A percentile compares a stretch with the other conserved stretches of the same genome.
Evolutionary conservation across 2,329 filamentous ascomycete genomes (phyloP).

Genomic region (Claviceps humidiphila): DNA sequence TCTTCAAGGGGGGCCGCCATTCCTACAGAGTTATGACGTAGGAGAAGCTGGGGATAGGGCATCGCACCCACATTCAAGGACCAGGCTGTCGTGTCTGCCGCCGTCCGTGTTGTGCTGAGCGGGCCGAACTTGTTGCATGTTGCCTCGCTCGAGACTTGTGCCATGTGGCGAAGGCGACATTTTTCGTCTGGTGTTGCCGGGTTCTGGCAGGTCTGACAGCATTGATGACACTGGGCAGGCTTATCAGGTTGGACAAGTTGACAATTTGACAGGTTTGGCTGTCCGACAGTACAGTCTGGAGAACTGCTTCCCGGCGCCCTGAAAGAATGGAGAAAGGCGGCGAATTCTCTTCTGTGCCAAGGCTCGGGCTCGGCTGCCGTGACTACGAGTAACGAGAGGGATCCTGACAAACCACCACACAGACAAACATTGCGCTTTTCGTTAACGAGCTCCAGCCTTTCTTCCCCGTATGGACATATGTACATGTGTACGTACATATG

Average conservation of each 20-base stretch:
- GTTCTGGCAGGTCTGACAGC: too few species aligned
- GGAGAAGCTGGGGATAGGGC: slow-evolving; percentile 1
- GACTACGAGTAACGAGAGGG: not conserved
- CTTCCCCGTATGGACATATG: too few species aligned
- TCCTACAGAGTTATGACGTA: slow-evolving; percentile 9
- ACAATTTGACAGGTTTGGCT: too few species aligned
- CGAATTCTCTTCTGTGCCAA: not conserved
- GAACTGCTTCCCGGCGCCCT: too few species aligned
- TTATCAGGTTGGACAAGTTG: too few species aligned
- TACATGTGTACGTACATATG: too few species aligned
- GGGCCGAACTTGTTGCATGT: not conserved
- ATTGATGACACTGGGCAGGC: too few species aligned
- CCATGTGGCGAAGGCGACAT: not conserved
- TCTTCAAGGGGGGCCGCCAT: not conserved
- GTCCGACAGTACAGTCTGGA: too few species aligned
- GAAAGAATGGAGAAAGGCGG: not conserved
- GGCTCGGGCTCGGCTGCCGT: too few species aligned
- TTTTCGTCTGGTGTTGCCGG: not conserved
- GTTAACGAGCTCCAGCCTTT: too few species aligned
- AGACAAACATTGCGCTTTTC: too few species aligned
- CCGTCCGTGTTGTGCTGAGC: not conserved
- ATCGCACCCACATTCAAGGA: not conserved
- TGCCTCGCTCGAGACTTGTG: not conserved
- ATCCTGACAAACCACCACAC: slow-evolving; percentile 1
- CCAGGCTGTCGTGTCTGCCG: not conserved